phyloP scores from a whole-genome alignment of 2,329 filamentous ascomycete species.

The Sclerotinia nivalis region DNA sequence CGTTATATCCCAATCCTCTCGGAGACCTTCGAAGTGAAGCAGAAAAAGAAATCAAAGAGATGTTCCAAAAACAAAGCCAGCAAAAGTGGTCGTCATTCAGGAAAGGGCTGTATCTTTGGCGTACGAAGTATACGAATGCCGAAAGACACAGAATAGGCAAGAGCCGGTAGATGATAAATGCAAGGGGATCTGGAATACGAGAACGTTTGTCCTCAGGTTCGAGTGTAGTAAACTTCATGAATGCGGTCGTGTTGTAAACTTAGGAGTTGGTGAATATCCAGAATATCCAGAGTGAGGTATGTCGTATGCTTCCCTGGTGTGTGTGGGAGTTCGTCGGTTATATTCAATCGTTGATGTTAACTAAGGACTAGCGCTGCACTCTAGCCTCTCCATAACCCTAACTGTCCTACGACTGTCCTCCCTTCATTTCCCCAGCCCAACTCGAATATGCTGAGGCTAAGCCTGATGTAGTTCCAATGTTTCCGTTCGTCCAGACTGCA shows the following conservation, averaged over 20 bases:
- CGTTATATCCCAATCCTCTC: not conserved
- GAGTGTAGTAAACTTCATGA: not conserved
- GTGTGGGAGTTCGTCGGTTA: not conserved
- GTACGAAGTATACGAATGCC: not conserved
- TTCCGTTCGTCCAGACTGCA: not conserved
- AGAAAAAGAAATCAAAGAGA: not conserved
- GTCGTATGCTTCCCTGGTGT: not conserved
- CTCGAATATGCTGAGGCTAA: not conserved
- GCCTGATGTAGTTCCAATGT: not conserved
- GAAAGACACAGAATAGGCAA: not conserved
- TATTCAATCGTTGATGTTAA: not conserved
- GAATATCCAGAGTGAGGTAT: not conserved
- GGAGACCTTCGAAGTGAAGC: no score
- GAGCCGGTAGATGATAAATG: not conserved
- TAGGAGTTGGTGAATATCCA: not conserved
- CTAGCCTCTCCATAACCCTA: not conserved
- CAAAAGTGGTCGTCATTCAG: rapidly evolving
- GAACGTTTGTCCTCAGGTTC: not conserved
- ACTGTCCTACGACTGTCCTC: not conserved
- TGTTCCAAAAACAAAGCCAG: not conserved
- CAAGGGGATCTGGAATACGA: not conserved
- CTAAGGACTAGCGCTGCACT: not conserved
- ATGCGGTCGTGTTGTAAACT: not conserved
- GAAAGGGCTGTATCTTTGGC: not conserved
- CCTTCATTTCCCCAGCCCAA: not conserved